phyloP scores from a whole-genome alignment of 257 asterid species.

The Salvia hispanica region DNA sequence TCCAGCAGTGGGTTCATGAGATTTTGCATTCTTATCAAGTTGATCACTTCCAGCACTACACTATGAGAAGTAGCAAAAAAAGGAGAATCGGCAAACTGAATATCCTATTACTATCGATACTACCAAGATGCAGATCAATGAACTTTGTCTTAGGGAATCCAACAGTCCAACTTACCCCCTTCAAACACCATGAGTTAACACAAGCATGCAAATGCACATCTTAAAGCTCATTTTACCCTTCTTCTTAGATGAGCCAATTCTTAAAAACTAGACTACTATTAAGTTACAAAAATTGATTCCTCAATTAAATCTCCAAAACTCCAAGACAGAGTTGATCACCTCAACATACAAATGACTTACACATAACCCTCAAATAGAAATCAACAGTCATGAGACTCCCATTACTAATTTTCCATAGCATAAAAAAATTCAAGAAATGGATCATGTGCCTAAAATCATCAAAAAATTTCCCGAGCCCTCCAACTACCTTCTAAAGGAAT shows the following conservation, averaged over 20 bases:
- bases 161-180: neutral
- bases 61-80: constrained; percentile 42
- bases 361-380: neutral
- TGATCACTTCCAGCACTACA: constrained; percentile 74
- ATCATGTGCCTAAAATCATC: neutral
- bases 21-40: constrained; percentile 61
- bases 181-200: neutral
- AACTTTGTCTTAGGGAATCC: neutral
- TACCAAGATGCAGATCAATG: neutral
- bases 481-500: constrained; percentile 57
- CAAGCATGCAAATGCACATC: neutral
- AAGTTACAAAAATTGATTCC: no score
- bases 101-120: neutral
- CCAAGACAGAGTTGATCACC: neutral
- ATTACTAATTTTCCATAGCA: neutral
- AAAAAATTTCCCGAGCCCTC: neutral
- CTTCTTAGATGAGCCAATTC: neutral
- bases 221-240: neutral
- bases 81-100: constrained; percentile 23
- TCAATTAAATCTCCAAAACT: neutral
- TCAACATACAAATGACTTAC: neutral
- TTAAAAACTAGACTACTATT: no score
- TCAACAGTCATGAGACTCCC: neutral
- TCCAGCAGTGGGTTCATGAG: constrained; percentile 77
- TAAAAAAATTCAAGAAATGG: neutral